Conservation (phyloP, 2,329 filamentous ascomycete genomes). For the Aspergillus aculeatus region DNA sequence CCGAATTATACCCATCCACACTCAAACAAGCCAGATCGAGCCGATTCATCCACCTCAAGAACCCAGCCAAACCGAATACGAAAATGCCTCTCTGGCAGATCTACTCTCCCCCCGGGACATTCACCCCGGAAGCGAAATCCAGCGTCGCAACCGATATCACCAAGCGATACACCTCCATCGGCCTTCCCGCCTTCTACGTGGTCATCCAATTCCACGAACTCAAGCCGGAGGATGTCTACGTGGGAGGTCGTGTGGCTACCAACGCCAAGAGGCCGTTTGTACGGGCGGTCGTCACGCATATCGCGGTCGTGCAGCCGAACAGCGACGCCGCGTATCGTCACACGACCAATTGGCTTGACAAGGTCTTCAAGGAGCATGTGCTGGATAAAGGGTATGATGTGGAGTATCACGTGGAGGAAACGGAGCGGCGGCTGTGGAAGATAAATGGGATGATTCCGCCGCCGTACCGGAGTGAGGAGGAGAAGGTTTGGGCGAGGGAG, state of each 20-base stretch:
- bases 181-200: slow-evolving; percentile 33
- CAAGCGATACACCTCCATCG: slow-evolving; percentile 21
- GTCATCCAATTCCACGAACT: slow-evolving; percentile 26
- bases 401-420: slow-evolving; percentile 24
- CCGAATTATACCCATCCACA: background rate
- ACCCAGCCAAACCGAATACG: background rate
- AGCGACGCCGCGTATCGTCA: slow-evolving; percentile 1
- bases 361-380: slow-evolving; percentile 17
- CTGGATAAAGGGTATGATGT: slow-evolving; percentile 21
- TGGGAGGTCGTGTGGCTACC: background rate
- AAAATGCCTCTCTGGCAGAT: slow-evolving; percentile 16
- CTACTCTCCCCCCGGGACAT: slow-evolving; percentile 18
- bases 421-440: slow-evolving; percentile 24
- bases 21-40: too few relatives aligned
- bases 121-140: slow-evolving; percentile 14
- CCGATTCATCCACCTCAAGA: too few relatives aligned
- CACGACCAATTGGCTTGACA: slow-evolving; percentile 11
- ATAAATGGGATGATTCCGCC: slow-evolving; percentile 24
- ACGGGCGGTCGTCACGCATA: slow-evolving; percentile 20
- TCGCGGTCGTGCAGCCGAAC: slow-evolving; percentile 16
- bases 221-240: slow-evolving; percentile 10
- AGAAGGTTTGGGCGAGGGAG: slow-evolving; percentile 5
- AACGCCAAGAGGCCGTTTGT: slow-evolving; percentile 15
- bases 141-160: slow-evolving; percentile 26
- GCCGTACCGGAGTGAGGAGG: slow-evolving; percentile 4